These are phyloP conservation scores for Kodamaea arcana DNA, from an alignment of 1,139 yeast species.

Conservation along the genomic window DNA sequence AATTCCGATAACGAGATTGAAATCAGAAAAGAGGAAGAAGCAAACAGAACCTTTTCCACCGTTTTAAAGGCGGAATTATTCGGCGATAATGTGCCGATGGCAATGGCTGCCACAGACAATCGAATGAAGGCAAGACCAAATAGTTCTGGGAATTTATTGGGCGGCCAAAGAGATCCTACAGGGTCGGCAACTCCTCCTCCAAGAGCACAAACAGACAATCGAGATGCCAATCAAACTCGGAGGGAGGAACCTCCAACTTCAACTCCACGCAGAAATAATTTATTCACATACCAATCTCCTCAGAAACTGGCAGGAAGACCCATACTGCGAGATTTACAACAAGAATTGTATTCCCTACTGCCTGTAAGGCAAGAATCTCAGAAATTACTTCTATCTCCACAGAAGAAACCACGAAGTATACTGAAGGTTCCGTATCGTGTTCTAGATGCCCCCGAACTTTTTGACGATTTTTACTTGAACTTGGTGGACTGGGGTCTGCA, in stretches of 20 bases:
- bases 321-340: conserved; percentile 57
- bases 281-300: conserved; percentile 71
- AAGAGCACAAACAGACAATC: not conserved
- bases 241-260: conserved; percentile 27
- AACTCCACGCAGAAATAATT: conserved; percentile 56
- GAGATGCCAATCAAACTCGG: not conserved
- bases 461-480: conserved; percentile 90
- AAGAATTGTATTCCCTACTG: conserved; percentile 72
- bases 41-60: conserved; percentile 81
- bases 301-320: conserved; percentile 49
- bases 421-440: conserved; percentile 89
- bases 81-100: conserved; percentile 76
- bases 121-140: conserved; percentile 6
- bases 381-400: conserved; percentile 71
- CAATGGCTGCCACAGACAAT: conserved; percentile 23
- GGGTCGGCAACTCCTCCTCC: conserved; percentile 9
- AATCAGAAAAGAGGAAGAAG: conserved; percentile 68
- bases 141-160: conserved; percentile 13
- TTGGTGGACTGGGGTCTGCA: conserved; percentile 95
- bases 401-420: conserved; percentile 71
- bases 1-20: conserved; percentile 59
- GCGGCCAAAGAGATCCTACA: conserved; percentile 8
- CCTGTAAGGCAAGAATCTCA: conserved; percentile 92
- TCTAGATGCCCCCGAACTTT: conserved; percentile 91
- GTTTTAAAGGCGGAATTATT: conserved; percentile 85